Base-by-base conservation (phyloP, 768 basidiomycete genomes). In the Jaapia argillacea region DNA sequence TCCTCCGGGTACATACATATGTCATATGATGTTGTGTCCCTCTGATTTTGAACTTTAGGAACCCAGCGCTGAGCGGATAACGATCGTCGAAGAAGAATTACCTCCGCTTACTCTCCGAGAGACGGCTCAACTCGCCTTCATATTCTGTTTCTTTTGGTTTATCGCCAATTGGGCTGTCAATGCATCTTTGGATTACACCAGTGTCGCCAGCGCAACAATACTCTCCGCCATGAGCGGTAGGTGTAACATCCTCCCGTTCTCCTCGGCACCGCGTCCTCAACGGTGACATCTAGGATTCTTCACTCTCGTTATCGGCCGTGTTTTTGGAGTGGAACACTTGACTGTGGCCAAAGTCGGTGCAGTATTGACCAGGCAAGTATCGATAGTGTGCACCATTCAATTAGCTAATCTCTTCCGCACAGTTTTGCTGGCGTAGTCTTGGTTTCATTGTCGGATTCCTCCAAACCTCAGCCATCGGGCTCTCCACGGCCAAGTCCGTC, bases 121-220 rank as follows among this genome's bases (percentile, higher is more conserved):
- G 63, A 98, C 96, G 0, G 80, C 81, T 5, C 61, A 72, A 28
- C 70, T 99, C 10, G 89, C 94, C 3, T 65, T 77, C 4, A 62
- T 71, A 41, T 98, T 97, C 61, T 90, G 85, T 59, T 71, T 87
- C 45, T 66, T 94, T 26, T 99, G 93, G 90, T 96, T 99, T 54
- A 67, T 80, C 27, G 94, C 94, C 10, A 98, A 98, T 56, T 98
- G 92, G 89, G 61, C 79, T 7, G 66, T 94, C 24, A 96, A 93
- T 57, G 82, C 81, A 1, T 71, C 85, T 16, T 69, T 98, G 36
- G 80, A 76, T 24, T 85, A 82, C 57, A 98, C 94, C 1, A 90
- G 82, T 53, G 93, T 97, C n/a, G 88, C 89, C 2, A 94, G 90
- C 58, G 79, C 88, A 16, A 96, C 93, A 3, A 82, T 97, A 27